Conservation (phyloP, 2,329 filamentous ascomycete genomes). For the Colletotrichum sp. region DNA sequence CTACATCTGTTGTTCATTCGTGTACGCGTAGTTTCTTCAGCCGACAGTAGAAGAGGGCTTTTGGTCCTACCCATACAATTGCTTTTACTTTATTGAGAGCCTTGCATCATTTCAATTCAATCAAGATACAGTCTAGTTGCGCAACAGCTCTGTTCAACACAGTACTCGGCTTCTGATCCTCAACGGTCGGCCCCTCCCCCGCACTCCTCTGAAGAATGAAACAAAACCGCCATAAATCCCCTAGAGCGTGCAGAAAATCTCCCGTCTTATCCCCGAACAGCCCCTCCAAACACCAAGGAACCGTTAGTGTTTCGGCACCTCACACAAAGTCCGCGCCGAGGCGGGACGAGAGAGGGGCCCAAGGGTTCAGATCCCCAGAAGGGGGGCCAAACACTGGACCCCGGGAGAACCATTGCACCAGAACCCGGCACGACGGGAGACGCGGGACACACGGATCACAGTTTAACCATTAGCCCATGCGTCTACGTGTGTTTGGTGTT, state of each 20-base stretch:
- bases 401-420: not conserved
- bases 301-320: not conserved
- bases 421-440: not conserved
- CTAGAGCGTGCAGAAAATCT: not conserved
- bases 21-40: no score
- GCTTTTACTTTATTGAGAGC: no score
- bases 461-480: not conserved
- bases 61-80: no score
- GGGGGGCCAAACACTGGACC: not conserved
- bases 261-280: not conserved
- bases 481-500: not conserved
- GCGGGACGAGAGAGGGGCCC: not conserved
- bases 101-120: no score
- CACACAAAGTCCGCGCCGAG: not conserved
- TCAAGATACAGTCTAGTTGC: no score
- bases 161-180: no score
- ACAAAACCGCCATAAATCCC: not conserved
- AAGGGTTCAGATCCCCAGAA: not conserved
- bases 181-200: not conserved
- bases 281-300: not conserved
- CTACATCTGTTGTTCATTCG: no score
- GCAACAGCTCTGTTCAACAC: no score
- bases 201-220: not conserved
- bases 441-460: not conserved
- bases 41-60: no score